Conservation (phyloP, 2,329 filamentous ascomycete species). For the Colletotrichum incanum region DNA sequence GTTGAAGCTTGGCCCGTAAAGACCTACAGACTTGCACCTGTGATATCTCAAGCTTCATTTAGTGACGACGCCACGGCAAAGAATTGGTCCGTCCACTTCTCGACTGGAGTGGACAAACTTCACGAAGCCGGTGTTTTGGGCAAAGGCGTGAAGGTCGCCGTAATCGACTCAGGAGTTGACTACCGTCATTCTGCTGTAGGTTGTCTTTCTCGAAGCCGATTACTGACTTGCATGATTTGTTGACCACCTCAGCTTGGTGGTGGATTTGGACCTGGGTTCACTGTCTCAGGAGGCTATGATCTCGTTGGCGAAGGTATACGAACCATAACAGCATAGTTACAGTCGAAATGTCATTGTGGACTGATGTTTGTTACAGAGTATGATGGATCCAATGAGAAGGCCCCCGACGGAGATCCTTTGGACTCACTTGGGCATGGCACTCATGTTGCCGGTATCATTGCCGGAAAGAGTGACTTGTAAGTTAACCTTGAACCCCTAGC, state of each 20-base stretch:
- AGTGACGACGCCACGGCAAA: conserved; percentile 44
- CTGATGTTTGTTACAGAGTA: conserved; percentile 6
- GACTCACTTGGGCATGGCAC: conserved; percentile 47
- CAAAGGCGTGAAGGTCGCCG: conserved; percentile 43
- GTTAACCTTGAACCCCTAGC: not conserved
- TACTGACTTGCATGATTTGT: too few relatives aligned
- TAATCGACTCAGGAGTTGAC: conserved; percentile 45
- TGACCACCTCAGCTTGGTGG: conserved; percentile 48
- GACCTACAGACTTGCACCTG: conserved; percentile 44
- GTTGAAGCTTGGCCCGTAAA: conserved; percentile 47
- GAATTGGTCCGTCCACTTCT: conserved; percentile 52
- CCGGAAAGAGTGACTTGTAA: conserved; percentile 44
- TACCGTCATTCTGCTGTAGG: conserved; percentile 44
- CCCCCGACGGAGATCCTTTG: conserved; percentile 47
- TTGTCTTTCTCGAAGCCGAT: not conserved
- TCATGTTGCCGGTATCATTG: conserved; percentile 49
- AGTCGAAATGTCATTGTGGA: too few relatives aligned
- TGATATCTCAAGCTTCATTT: conserved; percentile 34
- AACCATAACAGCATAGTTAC: not conserved
- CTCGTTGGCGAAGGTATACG: conserved; percentile 45
- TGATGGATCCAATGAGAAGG: conserved; percentile 33
- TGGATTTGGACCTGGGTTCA: conserved; percentile 46
- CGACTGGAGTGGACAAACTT: conserved; percentile 43
- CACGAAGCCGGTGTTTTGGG: conserved; percentile 42
- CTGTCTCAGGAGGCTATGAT: conserved; percentile 47